Conservation (phyloP, 441 rosid species). For the Populus tomentosa region DNA sequence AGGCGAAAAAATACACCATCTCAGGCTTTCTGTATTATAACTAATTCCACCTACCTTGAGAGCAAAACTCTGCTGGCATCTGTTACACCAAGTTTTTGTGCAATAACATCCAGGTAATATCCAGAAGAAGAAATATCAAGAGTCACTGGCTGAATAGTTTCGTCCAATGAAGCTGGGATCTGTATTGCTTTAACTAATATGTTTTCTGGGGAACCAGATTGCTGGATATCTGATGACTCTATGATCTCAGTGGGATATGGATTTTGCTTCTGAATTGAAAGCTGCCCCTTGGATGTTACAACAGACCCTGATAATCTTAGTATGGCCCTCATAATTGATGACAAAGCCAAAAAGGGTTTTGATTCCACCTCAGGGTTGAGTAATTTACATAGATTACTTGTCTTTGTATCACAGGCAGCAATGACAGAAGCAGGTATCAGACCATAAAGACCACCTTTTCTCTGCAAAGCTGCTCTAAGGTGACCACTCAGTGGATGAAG, state of each 20-base stretch:
- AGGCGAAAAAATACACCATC: background rate
- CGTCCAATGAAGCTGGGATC: slow-evolving; percentile 50
- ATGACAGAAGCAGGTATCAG: slow-evolving; percentile 74
- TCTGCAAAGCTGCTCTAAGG: slow-evolving; percentile 65
- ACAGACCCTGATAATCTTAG: slow-evolving; percentile 43
- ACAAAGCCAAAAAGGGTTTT: slow-evolving; percentile 52
- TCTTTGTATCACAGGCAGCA: slow-evolving; percentile 67
- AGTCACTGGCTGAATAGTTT: slow-evolving; percentile 42
- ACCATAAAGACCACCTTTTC: slow-evolving; percentile 61
- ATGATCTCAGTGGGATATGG: slow-evolving; percentile 46
- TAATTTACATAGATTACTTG: slow-evolving; percentile 55
- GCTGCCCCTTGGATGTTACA: slow-evolving; percentile 38
- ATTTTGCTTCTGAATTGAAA: slow-evolving; percentile 53
- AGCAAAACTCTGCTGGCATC: slow-evolving; percentile 63
- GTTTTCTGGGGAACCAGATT: slow-evolving; percentile 30
- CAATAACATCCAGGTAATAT: slow-evolving; percentile 79
- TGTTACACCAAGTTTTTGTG: slow-evolving; percentile 51
- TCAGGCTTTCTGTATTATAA: background rate
- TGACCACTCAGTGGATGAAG: slow-evolving; percentile 75
- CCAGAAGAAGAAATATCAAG: slow-evolving; percentile 43
- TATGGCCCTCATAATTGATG: slow-evolving; percentile 67
- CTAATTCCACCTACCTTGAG: slow-evolving; percentile 57
- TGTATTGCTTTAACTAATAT: slow-evolving; percentile 33
- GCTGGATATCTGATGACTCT: slow-evolving; percentile 39
- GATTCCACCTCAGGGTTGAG: slow-evolving; percentile 64